Percentiles rank a stretch among this genome's conserved stretches.
Conservation (phyloP, 129 eudicot genomes). For the Flaveria sonorensis region DNA sequence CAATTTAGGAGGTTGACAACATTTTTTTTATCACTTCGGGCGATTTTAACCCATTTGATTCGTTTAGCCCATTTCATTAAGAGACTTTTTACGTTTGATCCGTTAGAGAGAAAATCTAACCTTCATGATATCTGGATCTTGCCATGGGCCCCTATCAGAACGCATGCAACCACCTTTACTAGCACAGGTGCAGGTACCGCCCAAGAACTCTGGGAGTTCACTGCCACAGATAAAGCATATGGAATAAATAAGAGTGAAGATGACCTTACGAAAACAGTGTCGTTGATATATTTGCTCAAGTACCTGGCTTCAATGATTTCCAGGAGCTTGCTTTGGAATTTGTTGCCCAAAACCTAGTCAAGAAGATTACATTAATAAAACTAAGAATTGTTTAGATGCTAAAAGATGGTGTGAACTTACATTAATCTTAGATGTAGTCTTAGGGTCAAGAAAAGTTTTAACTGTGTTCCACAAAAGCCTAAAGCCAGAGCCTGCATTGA, state of each 20-base stretch:
- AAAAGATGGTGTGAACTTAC: conserved; percentile 50
- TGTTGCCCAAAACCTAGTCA: conserved; percentile 85
- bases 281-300: not conserved
- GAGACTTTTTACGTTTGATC: not conserved
- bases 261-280: conserved; percentile 1
- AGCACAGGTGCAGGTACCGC: conserved; percentile 91
- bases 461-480: conserved; percentile 97
- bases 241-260: not conserved
- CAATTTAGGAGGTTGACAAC: not conserved
- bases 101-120: conserved; percentile 29
- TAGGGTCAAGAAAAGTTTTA: conserved; percentile 96
- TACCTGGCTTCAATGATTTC: conserved; percentile 98
- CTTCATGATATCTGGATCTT: conserved; percentile 90
- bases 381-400: not conserved
- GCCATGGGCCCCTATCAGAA: conserved; percentile 98
- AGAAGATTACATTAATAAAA: conserved; percentile 22
- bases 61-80: not conserved
- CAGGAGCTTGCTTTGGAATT: conserved; percentile 90
- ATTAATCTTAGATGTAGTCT: conserved; percentile 93
- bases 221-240: conserved; percentile 43
- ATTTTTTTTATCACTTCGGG: not conserved
- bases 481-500: conserved; percentile 98
- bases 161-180: conserved; percentile 89
- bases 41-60: not conserved
- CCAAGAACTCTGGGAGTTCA: conserved; percentile 95